Base-by-base conservation (phyloP, 805 yeast genomes). In the Sungouiella blattae region DNA sequence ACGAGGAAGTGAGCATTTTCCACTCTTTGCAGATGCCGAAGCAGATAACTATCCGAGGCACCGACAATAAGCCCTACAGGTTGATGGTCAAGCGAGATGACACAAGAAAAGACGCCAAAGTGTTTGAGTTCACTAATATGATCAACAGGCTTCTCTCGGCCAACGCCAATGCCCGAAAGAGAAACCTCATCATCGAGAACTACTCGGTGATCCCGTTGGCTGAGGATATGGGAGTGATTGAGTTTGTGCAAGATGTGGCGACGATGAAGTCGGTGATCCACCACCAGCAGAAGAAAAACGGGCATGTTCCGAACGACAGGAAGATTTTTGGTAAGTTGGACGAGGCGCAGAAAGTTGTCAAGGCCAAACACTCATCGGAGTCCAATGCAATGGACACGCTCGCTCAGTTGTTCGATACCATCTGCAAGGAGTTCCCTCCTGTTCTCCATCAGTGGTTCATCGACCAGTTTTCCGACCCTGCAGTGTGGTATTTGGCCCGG, bases 101-200 rank as follows among this genome's bases (percentile, higher is more conserved):
- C 62, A 80, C 94, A 13, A 67, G 98, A 44, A 94, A 94, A 53
- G 99, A 94, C 65, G 93, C 96, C 4, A 84, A 95, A 49, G 77
- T 91, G 34, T 84, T 88, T n/a, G 93, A 94, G 49, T 83, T 93
- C 49, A 87, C 97, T 0, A 78, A 87, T 1, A 83, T 88, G 59
- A 78, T 93, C 57, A 89, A 89, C 53, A 75, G 86, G 46, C 55
- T 93, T 20, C 64, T 93, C 37, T 60, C 67, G 14, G 71, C 73
- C 13, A 84, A 83, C 50, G 70, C 73, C 11, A 95, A 83, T 31
- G 80, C 97, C 0, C 74, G 82, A 32, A 78, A 80, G 42, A 66
- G 98, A 41, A 75, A 75, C 27, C 67, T 93, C 17, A 69, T 74
- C 2, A 86, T 93, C 35, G 72, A 78, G 3, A 82, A 93, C 9